Conservation (phyloP, 768 basidiomycete genomes). For the Pisolithus albus region DNA sequence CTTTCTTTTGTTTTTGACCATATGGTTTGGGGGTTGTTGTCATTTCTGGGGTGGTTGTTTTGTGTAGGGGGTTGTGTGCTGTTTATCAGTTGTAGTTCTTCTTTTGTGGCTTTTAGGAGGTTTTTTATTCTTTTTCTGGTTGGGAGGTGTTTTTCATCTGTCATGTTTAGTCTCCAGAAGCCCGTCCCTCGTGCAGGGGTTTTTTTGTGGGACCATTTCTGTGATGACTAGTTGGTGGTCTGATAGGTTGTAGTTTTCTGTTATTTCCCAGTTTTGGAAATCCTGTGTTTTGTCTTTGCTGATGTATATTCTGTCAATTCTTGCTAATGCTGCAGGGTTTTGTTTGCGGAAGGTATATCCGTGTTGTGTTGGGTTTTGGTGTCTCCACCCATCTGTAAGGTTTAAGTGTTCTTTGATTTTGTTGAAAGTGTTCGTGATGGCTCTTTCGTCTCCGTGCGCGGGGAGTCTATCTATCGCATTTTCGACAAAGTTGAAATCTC, state of each 20-base stretch:
- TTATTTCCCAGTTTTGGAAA: not conserved
- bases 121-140: not conserved
- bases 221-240: conserved; percentile 8
- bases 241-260: not conserved
- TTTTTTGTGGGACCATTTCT: not conserved
- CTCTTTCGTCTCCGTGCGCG: conserved; percentile 7
- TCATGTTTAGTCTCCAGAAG: not conserved
- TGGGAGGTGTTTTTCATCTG: not conserved
- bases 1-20: not conserved
- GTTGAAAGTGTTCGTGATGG: conserved; percentile 8
- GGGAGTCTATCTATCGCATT: conserved; percentile 32
- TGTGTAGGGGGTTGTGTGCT: no score
- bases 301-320: not conserved
- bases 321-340: not conserved
- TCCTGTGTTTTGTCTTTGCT: fast-evolving
- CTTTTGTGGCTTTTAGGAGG: not conserved
- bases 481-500: conserved; percentile 39
- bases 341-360: no score
- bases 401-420: not conserved
- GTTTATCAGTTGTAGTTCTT: no score
- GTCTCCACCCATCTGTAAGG: not conserved
- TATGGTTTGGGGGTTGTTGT: not conserved
- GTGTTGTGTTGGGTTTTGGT: not conserved
- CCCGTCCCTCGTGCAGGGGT: not conserved
- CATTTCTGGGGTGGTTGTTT: not conserved